Base-by-base conservation (phyloP, 2,329 filamentous ascomycete species). In the Phialophora tarda region DNA sequence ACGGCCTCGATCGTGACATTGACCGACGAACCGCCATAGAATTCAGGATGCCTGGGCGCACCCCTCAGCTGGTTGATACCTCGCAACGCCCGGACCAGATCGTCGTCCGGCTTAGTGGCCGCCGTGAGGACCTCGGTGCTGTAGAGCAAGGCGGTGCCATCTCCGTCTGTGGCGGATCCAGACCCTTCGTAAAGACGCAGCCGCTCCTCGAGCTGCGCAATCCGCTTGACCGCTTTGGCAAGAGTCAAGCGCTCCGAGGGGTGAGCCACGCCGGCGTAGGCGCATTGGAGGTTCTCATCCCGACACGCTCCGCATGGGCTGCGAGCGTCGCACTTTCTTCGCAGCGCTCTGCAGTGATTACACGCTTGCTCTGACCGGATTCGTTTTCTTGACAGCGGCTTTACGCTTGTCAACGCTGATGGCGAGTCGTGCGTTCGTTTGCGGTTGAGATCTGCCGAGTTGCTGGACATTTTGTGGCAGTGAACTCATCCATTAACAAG, bases 181-280 rank as follows among this genome's bases (percentile, higher is more conserved):
- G 24, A 50, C 47, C 50, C 50, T 59, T 63, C 64, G 63, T 66
- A 66, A 7, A 66, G 30, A 23, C 62, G 65, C 26, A 67, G 48
- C 17, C 60, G 57, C 12, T 63, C 65, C 53, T 67, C 65, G 8
- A 67, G 47, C 17, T 63, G 34, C 28, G 65, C 65, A 48, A 67
- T 67, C 54, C 62, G 44, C 65, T 57, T 63, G 4, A 67, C 65
- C 4, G 65, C 65, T 34, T 50, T 59, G 24, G 65, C 65, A 26
- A 67, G 53, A 26, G 65, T 67, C 26, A 67, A 26, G 5, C 61
- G 54, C 51, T 64, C 60, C 28, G 65, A 60, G 2, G 60, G 53
- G 17, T 57, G 54, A 14, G 28, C 41, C 17, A 44, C 47, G 17
- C 65, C 65, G 28, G 51, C 65, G 34, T 67, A 67, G 6, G 50